These are phyloP conservation scores for Populus pruinosa DNA, from an alignment of 345 rosid species.

Conservation along the genomic window DNA sequence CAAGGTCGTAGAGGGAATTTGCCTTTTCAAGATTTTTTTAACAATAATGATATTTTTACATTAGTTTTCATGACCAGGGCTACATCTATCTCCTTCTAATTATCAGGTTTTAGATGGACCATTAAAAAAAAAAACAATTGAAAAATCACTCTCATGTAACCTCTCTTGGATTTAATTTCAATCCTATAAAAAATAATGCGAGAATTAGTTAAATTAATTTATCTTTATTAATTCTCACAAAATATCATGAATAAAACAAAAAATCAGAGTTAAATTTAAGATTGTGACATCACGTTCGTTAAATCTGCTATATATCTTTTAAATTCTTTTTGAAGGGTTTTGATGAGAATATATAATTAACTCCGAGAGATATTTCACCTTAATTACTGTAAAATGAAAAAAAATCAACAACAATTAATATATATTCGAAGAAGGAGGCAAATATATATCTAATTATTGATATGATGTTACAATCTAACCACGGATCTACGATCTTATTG, in stretches of 20 bases:
- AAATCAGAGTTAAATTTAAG: too few species aligned
- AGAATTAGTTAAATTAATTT: neutral
- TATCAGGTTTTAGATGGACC: neutral
- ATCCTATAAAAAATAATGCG: neutral
- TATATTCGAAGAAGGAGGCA: neutral
- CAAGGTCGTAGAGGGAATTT: neutral
- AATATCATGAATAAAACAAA: too few species aligned
- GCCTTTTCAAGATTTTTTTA: neutral
- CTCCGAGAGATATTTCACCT: neutral
- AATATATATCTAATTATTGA: neutral
- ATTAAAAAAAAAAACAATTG: too few species aligned
- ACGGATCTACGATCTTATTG: neutral
- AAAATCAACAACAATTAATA: neutral
- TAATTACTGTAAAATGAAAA: neutral
- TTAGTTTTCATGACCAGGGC: neutral
- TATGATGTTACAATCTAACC: neutral
- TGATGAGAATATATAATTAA: too few species aligned
- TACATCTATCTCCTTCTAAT: neutral
- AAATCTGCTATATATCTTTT: too few species aligned
- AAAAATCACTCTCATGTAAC: too few species aligned
- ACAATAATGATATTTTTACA: neutral
- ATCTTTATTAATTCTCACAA: too few species aligned
- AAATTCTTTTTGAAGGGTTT: neutral
- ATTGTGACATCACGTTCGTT: neutral
- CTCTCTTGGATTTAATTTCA: neutral